Base-by-base conservation (phyloP, 2,329 filamentous ascomycete species). In the Fusarium guadeloupense region DNA sequence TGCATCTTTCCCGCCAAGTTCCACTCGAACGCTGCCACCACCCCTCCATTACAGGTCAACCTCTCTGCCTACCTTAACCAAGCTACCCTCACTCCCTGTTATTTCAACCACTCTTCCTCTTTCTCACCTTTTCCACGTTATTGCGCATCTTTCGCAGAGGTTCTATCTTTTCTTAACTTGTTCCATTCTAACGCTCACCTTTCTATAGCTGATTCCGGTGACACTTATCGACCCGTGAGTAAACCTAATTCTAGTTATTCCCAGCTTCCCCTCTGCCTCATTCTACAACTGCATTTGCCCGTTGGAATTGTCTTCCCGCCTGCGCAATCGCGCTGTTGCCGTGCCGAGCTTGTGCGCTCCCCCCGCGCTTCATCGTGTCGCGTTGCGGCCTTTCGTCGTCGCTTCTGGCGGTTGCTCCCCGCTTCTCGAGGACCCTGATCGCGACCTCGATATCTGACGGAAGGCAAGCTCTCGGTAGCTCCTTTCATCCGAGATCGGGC, bases 161-260 rank as follows among this genome's bases (percentile, higher is more conserved):
- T 58, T 63, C 61, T 58, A 50, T 63, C 59, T 62, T 66, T 67
- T 64, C 59, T 47, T 54, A 19, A 50, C 56, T 38, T 62, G 59
- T 64, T 59, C 57, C 40, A 62, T 66, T 64, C 63, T 70, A 64
- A 67, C 56, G 54, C 57, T 69, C 62, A 73, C 79, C 78, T 83
- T 71, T 74, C 65, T 76, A 70, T 75, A 86, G 84, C 84, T 74
- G 84, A 86, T 71, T 81, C 82, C 69, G 82, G 82, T 76, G 84
- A 87, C 71, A 86, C 78, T 64, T 87, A 86, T 75, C 83, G 84
- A 75, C 83, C 84, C 71, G 84, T 84, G 77, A 83, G 82, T 82
- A 64, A 50, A 43, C 45, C 50, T 45, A 17, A 61, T 52, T 55
- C 51, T n/a, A n/a, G n/a, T n/a, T n/a, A 34, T 64, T 59, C 38